Base-by-base conservation (phyloP, 805 yeast species). In the Jamesozyma rosinii region DNA sequence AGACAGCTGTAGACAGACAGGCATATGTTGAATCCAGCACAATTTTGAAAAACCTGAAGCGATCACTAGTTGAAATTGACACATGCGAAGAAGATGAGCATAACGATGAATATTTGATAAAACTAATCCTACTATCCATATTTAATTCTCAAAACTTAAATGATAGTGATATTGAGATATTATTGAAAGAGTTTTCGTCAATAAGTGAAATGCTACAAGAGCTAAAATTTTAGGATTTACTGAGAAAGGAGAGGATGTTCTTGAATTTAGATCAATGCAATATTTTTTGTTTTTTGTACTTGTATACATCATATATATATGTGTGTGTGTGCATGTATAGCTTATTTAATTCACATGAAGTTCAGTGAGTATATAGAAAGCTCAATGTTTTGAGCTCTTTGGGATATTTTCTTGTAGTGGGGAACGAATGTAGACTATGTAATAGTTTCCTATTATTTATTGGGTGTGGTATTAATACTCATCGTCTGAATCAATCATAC, bases 1-100 rank as follows among this genome's bases (percentile, higher is more conserved):
- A 40, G 21, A 34, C 47, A 2, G 10, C 26, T 11, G 15, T 26
- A 2, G 50, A 47, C 15, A 45, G 50, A 14, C 46, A 43, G 21
- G 31, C 26, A 2, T 49, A 46, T 34, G n/a, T 42, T 4, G 37
- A 42, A 17, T 36, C 26, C 2, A 49, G 40, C 24, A 21, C 24
- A 5, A 35, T 21, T 3, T 34, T 43, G 4, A 14, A 38, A 3
- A 24, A 15, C 3, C 44, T 43, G 32, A 36, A 44, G 21, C 5
- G 33, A 29, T 6, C 6, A 10, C 5, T 10, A 20, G 9, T 19
- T 31, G 18, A 31, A 11, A 31, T 33, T 4, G 21, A 33, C n/a
- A 19, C 8, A 5, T 4, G 20, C 3, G 37, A 34, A 34, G 3
- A 6, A 6, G 24, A 36, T 2, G 35, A 41, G 13, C 35, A 37